Evolutionary conservation across 2,329 filamentous ascomycete species (phyloP).

Genomic region (Nothomitra cinnamomea): DNA sequence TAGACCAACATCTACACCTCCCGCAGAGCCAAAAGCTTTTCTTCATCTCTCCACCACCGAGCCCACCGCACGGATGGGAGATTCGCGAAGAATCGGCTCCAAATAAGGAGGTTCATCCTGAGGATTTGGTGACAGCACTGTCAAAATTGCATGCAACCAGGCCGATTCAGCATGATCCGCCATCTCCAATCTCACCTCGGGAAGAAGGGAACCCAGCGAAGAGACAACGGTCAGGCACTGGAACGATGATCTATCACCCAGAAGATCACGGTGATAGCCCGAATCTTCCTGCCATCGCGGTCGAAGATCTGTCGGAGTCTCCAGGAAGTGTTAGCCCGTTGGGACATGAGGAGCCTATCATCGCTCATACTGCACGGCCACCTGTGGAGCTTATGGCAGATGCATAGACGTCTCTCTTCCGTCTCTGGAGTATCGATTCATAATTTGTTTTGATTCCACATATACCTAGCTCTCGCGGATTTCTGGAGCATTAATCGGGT

Average conservation of each 20-base stretch:
- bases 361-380: constrained; percentile 33
- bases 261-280: constrained; percentile 43
- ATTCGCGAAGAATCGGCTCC: constrained; percentile 44
- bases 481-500: too few species aligned
- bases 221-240: constrained; percentile 31
- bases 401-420: constrained; percentile 4
- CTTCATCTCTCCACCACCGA: constrained; percentile 48
- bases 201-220: constrained; percentile 12
- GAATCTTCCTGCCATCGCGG: constrained; percentile 42
- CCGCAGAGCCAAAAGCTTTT: constrained; percentile 44
- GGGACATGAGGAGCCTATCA: constrained; percentile 23
- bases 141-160: constrained; percentile 30
- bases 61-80: constrained; percentile 47
- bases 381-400: constrained; percentile 38
- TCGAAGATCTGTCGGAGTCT: constrained; percentile 37
- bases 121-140: constrained; percentile 40
- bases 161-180: constrained; percentile 15
- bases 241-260: constrained; percentile 45
- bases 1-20: constrained; percentile 30
- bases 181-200: constrained; percentile 10
- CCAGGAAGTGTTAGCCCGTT: constrained; percentile 30
- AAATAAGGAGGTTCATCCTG: constrained; percentile 47
- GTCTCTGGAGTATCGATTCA: too few species aligned
- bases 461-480: too few species aligned
- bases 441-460: too few species aligned